A percentile compares a stretch with the other conserved stretches of the same genome.
Evolutionary conservation across 2,329 filamentous ascomycete genomes (phyloP).

Genomic region (Colletotrichum salicis): DNA sequence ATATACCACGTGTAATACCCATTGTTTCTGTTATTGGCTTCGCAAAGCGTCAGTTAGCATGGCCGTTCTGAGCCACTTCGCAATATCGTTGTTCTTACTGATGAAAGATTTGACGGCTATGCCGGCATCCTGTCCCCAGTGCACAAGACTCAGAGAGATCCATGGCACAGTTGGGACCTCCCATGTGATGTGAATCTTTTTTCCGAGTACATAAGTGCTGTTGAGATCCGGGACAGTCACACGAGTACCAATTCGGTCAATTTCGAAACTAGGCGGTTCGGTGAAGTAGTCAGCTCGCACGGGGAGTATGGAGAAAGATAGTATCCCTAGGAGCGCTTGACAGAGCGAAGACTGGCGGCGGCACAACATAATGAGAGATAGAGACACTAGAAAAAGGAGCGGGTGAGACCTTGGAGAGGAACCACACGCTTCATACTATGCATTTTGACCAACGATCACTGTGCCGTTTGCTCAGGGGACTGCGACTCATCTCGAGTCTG

Average conservation of each 20-base stretch:
- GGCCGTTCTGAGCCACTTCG: neutral
- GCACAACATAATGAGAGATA: neutral
- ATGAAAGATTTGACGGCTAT: constrained; percentile 20
- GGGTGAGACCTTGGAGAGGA: neutral
- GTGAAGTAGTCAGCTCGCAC: constrained; percentile 21
- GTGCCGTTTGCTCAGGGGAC: neutral
- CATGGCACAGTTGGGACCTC: constrained; percentile 14
- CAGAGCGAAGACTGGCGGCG: constrained; percentile 62
- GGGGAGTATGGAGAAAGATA: neutral
- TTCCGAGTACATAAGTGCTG: constrained; percentile 11
- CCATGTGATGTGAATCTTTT: constrained; percentile 23
- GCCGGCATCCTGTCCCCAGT: constrained; percentile 19
- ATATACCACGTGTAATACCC: constrained; percentile 27
- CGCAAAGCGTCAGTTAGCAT: neutral
- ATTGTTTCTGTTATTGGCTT: constrained; percentile 22
- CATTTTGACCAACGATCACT: neutral
- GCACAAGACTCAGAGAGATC: constrained; percentile 25
- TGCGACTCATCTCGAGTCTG: constrained; percentile 24
- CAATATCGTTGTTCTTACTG: constrained; percentile 7
- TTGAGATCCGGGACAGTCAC: constrained; percentile 17
- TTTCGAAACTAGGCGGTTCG: constrained; percentile 28
- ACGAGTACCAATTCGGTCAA: constrained; percentile 1
- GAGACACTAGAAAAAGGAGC: neutral
- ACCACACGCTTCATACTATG: neutral
- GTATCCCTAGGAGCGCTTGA: neutral